Conservation (phyloP, 495 filamentous ascomycete genomes). For the Podospora didyma region DNA sequence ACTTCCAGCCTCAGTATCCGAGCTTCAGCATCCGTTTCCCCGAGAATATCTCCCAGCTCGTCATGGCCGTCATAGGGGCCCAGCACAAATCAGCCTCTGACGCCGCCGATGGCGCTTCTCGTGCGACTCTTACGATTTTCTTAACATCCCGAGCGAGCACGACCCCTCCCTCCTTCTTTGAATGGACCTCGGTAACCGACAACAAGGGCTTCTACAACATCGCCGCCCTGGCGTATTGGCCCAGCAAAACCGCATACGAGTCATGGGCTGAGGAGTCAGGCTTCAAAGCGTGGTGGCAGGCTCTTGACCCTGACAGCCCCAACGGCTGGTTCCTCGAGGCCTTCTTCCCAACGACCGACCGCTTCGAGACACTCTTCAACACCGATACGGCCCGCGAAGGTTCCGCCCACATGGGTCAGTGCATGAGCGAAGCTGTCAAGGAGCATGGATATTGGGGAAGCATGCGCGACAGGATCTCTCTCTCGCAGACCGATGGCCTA, state of each 20-base stretch:
- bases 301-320: constrained; percentile 9
- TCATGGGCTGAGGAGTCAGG: constrained; percentile 22
- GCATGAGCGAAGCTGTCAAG: constrained; percentile 15
- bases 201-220: constrained; percentile 22
- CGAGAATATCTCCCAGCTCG: constrained; percentile 20
- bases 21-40: constrained; percentile 22
- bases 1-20: constrained; percentile 19
- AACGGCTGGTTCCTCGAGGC: constrained; percentile 33
- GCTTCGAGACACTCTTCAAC: constrained; percentile 31
- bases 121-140: constrained; percentile 12
- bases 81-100: constrained; percentile 13
- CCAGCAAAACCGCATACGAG: constrained; percentile 15
- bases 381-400: constrained; percentile 22
- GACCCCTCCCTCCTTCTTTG: constrained; percentile 18
- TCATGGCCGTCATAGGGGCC: constrained; percentile 29
- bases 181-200: constrained; percentile 24
- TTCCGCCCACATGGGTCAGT: constrained; percentile 21
- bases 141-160: background rate
- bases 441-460: constrained; percentile 34
- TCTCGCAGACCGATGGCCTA: constrained; percentile 25
- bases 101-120: background rate
- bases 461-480: constrained; percentile 28
- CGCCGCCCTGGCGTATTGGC: constrained; percentile 27
- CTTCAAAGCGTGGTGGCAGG: constrained; percentile 28
- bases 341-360: constrained; percentile 26